Percentiles rank a stretch among this genome's conserved stretches.
Conservation (phyloP, 108 stramenopile species). For the Pseudonitzschia multistriata region DNA sequence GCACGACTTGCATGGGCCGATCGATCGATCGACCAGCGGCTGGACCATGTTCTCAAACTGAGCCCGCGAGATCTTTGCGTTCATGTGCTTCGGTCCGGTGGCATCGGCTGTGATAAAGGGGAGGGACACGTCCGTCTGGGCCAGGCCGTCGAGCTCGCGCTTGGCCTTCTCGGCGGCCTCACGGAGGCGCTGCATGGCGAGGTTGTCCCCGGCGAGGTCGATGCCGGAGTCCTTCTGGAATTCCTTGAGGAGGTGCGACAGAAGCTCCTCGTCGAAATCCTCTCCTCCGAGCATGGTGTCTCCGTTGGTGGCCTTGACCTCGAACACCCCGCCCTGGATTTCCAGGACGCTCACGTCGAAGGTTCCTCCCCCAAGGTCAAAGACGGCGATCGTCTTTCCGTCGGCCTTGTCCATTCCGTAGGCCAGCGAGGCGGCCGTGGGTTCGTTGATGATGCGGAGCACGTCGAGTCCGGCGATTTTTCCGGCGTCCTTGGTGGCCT, state of each 20-base stretch:
- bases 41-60: constrained; percentile 97
- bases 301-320: constrained; percentile 99
- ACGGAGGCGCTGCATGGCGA: constrained; percentile 98
- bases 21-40: constrained; percentile 86
- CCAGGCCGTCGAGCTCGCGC: constrained; percentile 98
- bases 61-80: constrained; percentile 89
- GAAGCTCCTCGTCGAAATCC: constrained; percentile 98
- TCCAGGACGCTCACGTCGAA: constrained; percentile 98
- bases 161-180: constrained; percentile 99
- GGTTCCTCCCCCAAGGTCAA: constrained; percentile 99
- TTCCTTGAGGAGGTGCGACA: constrained; percentile 85
- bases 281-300: constrained; percentile 99
- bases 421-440: constrained; percentile 98
- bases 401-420: constrained; percentile 99
- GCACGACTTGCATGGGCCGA: constrained; percentile 96
- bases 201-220: constrained; percentile 80
- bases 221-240: constrained; percentile 98
- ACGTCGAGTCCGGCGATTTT: constrained; percentile 98
- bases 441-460: constrained; percentile 99
- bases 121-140: constrained; percentile 97
- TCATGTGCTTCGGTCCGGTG: constrained; percentile 98
- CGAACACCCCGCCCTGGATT: constrained; percentile 99
- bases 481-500: constrained; percentile 99
- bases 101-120: constrained; percentile 99
- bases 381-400: constrained; percentile 98